Conservation (phyloP, 2,329 filamentous ascomycete species). For the Microdochium trichocladiopsis region DNA sequence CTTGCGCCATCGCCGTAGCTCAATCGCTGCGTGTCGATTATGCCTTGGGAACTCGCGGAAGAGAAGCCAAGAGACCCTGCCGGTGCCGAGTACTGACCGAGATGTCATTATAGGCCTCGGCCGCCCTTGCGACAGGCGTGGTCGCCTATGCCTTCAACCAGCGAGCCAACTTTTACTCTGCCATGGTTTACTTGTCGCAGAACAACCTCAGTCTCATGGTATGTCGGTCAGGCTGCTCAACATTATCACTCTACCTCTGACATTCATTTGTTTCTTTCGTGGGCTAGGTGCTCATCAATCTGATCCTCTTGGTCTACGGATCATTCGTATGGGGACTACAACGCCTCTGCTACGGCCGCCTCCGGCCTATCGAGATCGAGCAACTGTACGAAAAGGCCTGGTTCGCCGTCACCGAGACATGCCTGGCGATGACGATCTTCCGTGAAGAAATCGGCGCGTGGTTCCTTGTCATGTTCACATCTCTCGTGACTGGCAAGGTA, state of each 20-base stretch:
- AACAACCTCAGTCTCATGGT: conserved; percentile 94
- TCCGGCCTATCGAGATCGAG: conserved; percentile 92
- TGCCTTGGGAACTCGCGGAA: too few species aligned
- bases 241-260: background rate
- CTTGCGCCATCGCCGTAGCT: background rate
- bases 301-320: conserved; percentile 74
- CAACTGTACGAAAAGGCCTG: conserved; percentile 96
- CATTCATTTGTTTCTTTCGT: background rate
- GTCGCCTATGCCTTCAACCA: conserved; percentile 89
- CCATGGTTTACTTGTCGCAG: conserved; percentile 92
- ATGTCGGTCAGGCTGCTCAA: conserved; percentile 19
- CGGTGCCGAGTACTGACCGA: conserved; percentile 5
- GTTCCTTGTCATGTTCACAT: conserved; percentile 95
- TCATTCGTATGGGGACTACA: conserved; percentile 82
- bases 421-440: conserved; percentile 97
- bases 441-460: conserved; percentile 89
- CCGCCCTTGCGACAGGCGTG: conserved; percentile 75
- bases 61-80: too few species aligned
- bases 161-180: conserved; percentile 96
- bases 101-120: conserved; percentile 54
- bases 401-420: conserved; percentile 97
- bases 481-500: conserved; percentile 86
- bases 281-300: conserved; percentile 77
- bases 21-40: too few species aligned
- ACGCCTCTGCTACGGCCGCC: conserved; percentile 79